Base-by-base conservation (phyloP, 768 basidiomycete species). In the Paxillus involutus region DNA sequence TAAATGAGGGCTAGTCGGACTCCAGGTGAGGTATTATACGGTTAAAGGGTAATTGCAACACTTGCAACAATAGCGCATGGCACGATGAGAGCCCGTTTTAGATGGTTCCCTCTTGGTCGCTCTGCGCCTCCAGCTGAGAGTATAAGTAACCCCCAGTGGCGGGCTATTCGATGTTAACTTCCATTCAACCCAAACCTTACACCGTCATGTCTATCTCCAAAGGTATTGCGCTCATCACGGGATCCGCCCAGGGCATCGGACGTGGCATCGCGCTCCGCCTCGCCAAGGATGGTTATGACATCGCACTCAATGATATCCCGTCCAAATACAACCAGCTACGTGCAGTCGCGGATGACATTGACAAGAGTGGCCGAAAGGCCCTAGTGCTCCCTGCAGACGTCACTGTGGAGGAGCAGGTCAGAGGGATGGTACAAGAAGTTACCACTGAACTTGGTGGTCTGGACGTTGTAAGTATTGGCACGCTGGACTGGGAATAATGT, bases 211-310 rank as follows among this genome's bases (percentile, higher is more conserved):
- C 51, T 16, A 10, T n/a, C 21, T 7, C 53, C 32, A 76, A 55
- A 40, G 70, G 75, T 10, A 46, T 65, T 33, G 66, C 68, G 1
- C 60, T 73, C 43, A 44, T 72, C 41, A 73, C 70, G 16, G 68
- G 70, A 26, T 61, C 65, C 3, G 63, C 63, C 0, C 69, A 65
- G 46, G 69, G 69, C 8, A 57, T 71, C 16, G 72, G 72, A 1
- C 57, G 43, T 10, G 32, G 41, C 8, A 62, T 64, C 14, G 59
- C 57, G 2, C 57, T 63, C 33, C 62, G 59, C 19, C 57, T 61
- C 4, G 57, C 64, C 1, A 51, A 17, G 8, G 64, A 63, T 36
- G 64, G 65, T 29, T 68, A 64, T 49, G 59, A 72, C 19, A 48
- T 73, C 8, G 67, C 62, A 13, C 41, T 73, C 11, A 68, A 70